Percentiles rank a stretch among this genome's conserved stretches.
Evolutionary conservation across 2,329 filamentous ascomycete genomes (phyloP).

Genomic region (Gremmenia infestans): DNA sequence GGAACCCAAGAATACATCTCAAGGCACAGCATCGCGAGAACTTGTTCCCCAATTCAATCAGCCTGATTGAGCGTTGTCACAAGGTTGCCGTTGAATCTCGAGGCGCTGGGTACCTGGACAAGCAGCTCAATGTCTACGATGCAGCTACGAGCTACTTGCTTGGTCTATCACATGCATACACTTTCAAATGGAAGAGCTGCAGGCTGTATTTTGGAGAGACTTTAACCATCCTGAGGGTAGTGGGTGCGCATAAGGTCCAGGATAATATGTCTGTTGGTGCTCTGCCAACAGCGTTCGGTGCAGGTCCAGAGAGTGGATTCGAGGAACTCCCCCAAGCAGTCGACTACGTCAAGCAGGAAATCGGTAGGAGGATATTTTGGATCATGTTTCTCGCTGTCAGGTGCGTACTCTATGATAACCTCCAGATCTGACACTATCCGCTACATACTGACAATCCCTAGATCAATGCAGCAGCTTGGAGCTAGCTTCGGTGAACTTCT

Average conservation of each 20-base stretch:
- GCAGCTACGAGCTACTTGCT: slow-evolving; percentile 74
- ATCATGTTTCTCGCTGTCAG: slow-evolving; percentile 70
- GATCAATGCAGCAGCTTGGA: slow-evolving; percentile 74
- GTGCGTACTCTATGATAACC: slow-evolving; percentile 34
- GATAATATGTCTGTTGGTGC: slow-evolving; percentile 25
- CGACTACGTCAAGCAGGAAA: slow-evolving; percentile 67
- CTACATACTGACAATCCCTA: slow-evolving; percentile 32
- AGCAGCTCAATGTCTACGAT: slow-evolving; percentile 52
- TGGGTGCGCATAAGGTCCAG: slow-evolving; percentile 58
- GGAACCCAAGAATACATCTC: slow-evolving; percentile 64
- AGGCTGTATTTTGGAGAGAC: slow-evolving; percentile 70
- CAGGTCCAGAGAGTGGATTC: slow-evolving; percentile 7
- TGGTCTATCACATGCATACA: slow-evolving; percentile 61
- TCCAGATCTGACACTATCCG: slow-evolving; percentile 1
- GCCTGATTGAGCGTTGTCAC: slow-evolving; percentile 66
- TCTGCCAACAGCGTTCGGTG: slow-evolving; percentile 21
- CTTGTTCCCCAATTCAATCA: slow-evolving; percentile 63
- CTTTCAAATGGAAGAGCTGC: slow-evolving; percentile 61
- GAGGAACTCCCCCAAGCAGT: slow-evolving; percentile 30
- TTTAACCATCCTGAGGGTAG: slow-evolving; percentile 61
- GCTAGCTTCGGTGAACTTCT: slow-evolving; percentile 65
- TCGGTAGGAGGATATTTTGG: slow-evolving; percentile 79
- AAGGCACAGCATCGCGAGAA: slow-evolving; percentile 61
- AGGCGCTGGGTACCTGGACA: slow-evolving; percentile 53
- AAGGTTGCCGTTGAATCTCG: slow-evolving; percentile 64